Evolutionary conservation across 1,139 yeast species (phyloP).

Genomic region (Yamadazyma blattariae): DNA sequence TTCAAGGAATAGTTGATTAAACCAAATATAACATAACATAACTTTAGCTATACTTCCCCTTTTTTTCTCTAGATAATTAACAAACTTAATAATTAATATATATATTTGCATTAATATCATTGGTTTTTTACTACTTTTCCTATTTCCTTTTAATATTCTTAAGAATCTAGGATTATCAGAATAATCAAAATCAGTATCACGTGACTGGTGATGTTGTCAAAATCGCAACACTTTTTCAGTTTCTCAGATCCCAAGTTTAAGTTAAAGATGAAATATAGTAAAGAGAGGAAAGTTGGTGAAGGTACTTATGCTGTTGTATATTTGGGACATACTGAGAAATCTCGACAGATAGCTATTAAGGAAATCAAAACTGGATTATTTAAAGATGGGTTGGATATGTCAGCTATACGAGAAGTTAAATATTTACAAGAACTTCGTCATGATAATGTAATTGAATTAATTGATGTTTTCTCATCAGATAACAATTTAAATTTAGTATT

Average conservation of each 20-base stretch:
- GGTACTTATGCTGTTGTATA: conserved; percentile 99
- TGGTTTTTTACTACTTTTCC: too few species aligned
- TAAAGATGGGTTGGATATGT: conserved; percentile 96
- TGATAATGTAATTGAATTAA: conserved; percentile 76
- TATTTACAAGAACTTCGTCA: conserved; percentile 86
- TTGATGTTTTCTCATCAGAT: conserved; percentile 74
- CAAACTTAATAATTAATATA: too few species aligned
- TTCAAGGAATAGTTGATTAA: conserved; percentile 18
- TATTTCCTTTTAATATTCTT: too few species aligned
- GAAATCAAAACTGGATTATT: conserved; percentile 94
- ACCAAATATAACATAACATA: too few species aligned
- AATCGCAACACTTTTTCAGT: too few species aligned
- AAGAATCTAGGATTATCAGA: too few species aligned
- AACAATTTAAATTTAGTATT: conserved; percentile 71
- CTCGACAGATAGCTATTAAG: conserved; percentile 79
- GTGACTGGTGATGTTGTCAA: too few species aligned
- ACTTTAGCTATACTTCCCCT: too few species aligned
- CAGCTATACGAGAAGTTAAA: conserved; percentile 93
- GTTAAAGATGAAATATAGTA: conserved; percentile 31
- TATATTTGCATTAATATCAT: too few species aligned
- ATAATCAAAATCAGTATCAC: too few species aligned
- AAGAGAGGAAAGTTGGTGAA: conserved; percentile 90
- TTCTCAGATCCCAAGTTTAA: too few species aligned
- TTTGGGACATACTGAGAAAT: conserved; percentile 63
- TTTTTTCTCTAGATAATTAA: too few species aligned